These are phyloP conservation scores for Lophiotrema nucula DNA, from an alignment of 495 filamentous ascomycete genomes.

Conservation along the genomic window DNA sequence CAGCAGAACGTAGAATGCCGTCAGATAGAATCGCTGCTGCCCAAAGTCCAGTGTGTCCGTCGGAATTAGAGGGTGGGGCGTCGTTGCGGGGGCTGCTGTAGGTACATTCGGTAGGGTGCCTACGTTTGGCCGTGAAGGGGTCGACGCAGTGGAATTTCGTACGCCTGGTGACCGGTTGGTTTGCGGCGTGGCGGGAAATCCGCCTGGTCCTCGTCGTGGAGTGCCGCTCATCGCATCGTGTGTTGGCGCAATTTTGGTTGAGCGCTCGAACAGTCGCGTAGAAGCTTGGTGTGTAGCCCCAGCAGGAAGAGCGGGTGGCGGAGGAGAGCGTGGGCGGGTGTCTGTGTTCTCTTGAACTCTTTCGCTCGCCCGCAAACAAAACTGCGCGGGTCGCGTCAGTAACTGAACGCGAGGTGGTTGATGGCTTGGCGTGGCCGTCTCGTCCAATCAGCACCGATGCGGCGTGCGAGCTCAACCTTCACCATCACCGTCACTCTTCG, in stretches of 20 bases:
- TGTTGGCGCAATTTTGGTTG: slow-evolving; percentile 4
- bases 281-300: no score
- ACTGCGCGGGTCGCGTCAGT: no score
- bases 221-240: slow-evolving; percentile 69
- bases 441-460: no score
- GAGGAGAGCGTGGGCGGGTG: no score
- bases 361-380: no score
- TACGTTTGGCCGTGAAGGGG: slow-evolving; percentile 36
- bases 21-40: slow-evolving; percentile 80
- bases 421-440: slow-evolving; percentile 3
- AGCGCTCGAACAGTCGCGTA: no score
- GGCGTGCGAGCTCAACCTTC: no score
- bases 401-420: no score
- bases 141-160: slow-evolving; percentile 35
- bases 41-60: slow-evolving; percentile 76
- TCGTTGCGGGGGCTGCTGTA: slow-evolving; percentile 20
- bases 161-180: slow-evolving; percentile 42
- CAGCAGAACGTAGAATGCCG: slow-evolving; percentile 69
- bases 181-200: slow-evolving; percentile 65
- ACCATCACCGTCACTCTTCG: not conserved
- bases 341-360: no score
- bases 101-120: slow-evolving; percentile 27
- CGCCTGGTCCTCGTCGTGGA: slow-evolving; percentile 65
- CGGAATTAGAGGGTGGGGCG: slow-evolving; percentile 67
- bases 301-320: no score